phyloP scores from a whole-genome alignment of 345 rosid genomes.

The Ceriops zippeliana region DNA sequence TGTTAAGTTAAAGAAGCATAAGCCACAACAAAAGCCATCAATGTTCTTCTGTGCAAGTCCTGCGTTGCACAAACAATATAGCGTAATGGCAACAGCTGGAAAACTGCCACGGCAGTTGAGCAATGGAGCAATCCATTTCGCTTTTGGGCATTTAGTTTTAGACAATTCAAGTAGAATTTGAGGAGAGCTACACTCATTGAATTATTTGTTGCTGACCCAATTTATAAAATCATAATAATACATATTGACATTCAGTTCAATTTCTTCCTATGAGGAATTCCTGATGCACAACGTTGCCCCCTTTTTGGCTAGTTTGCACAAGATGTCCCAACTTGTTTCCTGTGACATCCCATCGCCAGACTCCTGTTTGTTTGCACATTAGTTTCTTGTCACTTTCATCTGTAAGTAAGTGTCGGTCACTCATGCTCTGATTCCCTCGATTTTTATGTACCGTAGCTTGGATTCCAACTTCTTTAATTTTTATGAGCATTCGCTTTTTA shows the following conservation, averaged over 20 bases:
- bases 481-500: constrained; percentile 19
- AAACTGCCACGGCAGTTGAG: neutral
- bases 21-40: constrained; percentile 40
- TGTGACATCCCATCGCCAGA: constrained; percentile 10
- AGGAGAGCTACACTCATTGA: neutral
- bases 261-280: constrained; percentile 17
- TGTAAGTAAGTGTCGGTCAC: constrained; percentile 4
- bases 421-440: neutral
- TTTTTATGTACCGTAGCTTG: constrained; percentile 25
- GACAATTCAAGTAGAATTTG: neutral
- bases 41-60: constrained; percentile 65
- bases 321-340: constrained; percentile 4
- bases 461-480: constrained; percentile 12
- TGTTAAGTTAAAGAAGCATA: constrained; percentile 62
- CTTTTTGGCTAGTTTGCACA: constrained; percentile 13
- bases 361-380: constrained; percentile 23
- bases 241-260: neutral
- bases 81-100: constrained; percentile 21
- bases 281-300: constrained; percentile 1
- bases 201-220: neutral
- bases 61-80: constrained; percentile 42
- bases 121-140: neutral
- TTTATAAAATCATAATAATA: neutral
- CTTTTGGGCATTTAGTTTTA: neutral
- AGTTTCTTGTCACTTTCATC: constrained; percentile 17